Conservation (phyloP, 305 asterid genomes). For the Solanum hybrid region DNA sequence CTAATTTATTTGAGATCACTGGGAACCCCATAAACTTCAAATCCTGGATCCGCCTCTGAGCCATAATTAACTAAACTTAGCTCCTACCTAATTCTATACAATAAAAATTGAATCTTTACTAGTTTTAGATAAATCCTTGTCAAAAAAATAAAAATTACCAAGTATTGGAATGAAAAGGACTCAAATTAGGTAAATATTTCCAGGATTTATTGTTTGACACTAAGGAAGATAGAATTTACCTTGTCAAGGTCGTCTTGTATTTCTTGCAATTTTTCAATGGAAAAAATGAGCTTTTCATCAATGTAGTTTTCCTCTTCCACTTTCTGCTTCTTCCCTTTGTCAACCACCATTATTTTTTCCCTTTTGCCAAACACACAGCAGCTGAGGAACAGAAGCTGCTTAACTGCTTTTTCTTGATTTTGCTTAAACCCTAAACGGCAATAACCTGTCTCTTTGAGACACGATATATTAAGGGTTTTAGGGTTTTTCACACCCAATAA, state of each 20-base stretch:
- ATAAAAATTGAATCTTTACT: neutral
- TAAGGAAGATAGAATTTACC: slow-evolving; percentile 13
- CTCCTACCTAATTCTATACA: neutral
- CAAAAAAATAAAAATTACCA: neutral
- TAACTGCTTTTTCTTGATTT: neutral
- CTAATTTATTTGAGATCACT: neutral
- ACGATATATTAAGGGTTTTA: neutral
- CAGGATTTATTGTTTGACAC: neutral
- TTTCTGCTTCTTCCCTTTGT: slow-evolving; percentile 88
- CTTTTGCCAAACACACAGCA: slow-evolving; percentile 5
- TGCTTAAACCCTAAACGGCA: slow-evolving; percentile 45
- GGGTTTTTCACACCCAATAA: neutral
- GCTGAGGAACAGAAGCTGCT: neutral
- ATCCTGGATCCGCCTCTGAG: neutral
- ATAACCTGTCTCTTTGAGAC: neutral
- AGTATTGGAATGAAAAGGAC: neutral
- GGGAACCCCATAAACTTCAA: neutral
- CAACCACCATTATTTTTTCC: slow-evolving; percentile 52
- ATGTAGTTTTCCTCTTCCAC: slow-evolving; percentile 47
- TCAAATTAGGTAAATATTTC: neutral
- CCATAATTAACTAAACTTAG: neutral
- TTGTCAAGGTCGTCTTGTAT: slow-evolving; percentile 87
- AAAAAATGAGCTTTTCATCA: slow-evolving; percentile 55
- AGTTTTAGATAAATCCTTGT: neutral
- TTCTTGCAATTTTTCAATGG: slow-evolving; percentile 81